Percentiles rank a stretch among this genome's conserved stretches.
These are phyloP conservation scores for Sclerotinia borealis DNA, from an alignment of 2,329 filamentous ascomycete species.

Conservation along the genomic window DNA sequence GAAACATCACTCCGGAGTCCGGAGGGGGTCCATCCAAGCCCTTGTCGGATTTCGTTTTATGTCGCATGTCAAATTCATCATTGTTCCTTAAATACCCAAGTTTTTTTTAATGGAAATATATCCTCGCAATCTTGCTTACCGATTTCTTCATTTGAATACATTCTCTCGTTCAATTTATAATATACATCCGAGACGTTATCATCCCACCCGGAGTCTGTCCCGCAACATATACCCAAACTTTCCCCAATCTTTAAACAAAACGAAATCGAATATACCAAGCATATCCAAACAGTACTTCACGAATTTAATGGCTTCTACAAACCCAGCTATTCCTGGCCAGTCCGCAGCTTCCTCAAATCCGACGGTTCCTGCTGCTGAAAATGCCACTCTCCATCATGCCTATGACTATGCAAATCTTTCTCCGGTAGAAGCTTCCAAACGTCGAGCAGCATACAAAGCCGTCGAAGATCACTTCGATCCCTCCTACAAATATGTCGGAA, in stretches of 20 bases:
- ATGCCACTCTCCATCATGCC: slow-evolving; percentile 15
- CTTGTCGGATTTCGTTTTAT: background rate
- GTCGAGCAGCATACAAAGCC: slow-evolving; percentile 66
- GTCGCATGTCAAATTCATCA: background rate
- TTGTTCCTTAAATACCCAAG: background rate
- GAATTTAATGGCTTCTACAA: slow-evolving; percentile 3
- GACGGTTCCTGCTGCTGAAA: slow-evolving; percentile 13
- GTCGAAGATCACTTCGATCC: slow-evolving; percentile 66
- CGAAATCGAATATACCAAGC: background rate
- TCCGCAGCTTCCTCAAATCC: slow-evolving; percentile 17
- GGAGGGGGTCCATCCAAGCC: background rate
- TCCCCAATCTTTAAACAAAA: background rate
- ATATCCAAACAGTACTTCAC: background rate
- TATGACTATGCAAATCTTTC: slow-evolving; percentile 17
- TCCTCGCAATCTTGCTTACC: background rate
- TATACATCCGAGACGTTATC: background rate
- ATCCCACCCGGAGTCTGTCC: background rate
- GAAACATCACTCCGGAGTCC: background rate
- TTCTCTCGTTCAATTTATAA: background rate
- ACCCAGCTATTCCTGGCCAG: slow-evolving; percentile 13
- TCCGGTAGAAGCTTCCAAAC: slow-evolving; percentile 67
- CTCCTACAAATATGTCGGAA: slow-evolving; percentile 61
- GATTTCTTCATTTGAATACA: background rate
- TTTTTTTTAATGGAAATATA: slow-evolving; percentile 9
- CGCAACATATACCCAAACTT: background rate